A percentile compares a stretch with the other conserved stretches of the same genome.
Conservation (phyloP, 2,329 filamentous ascomycete genomes). For the Neospermospora avenae region DNA sequence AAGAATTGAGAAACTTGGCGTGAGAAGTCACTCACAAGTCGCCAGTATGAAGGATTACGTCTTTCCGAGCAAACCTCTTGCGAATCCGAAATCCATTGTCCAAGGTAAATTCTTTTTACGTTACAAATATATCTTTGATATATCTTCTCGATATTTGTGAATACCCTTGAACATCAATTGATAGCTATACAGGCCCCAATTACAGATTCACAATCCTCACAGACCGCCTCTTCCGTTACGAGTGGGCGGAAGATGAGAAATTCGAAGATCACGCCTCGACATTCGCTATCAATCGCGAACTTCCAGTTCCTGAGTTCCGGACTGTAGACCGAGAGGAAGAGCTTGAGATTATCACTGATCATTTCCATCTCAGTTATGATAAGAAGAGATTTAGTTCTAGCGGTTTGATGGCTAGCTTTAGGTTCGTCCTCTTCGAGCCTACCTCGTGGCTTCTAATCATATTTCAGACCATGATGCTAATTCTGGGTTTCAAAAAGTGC, state of each 20-base stretch:
- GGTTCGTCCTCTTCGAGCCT: neutral
- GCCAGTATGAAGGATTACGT: slow-evolving; percentile 11
- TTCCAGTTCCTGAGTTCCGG: slow-evolving; percentile 46
- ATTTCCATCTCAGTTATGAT: slow-evolving; percentile 56
- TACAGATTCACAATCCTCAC: slow-evolving; percentile 60
- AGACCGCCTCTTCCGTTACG: slow-evolving; percentile 55
- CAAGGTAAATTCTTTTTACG: slow-evolving; percentile 30
- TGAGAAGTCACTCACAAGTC: neutral
- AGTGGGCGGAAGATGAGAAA: slow-evolving; percentile 56
- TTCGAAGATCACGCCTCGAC: slow-evolving; percentile 63
- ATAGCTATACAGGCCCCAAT: slow-evolving; percentile 38
- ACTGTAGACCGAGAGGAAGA: slow-evolving; percentile 44
- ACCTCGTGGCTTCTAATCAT: neutral
- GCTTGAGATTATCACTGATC: slow-evolving; percentile 54
- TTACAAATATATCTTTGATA: too few relatives aligned
- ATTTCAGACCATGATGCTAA: neutral
- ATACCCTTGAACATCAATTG: too few relatives aligned
- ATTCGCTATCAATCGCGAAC: slow-evolving; percentile 54
- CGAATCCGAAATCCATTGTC: slow-evolving; percentile 44
- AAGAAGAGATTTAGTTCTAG: slow-evolving; percentile 51
- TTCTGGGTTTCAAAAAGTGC: neutral
- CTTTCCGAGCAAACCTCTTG: slow-evolving; percentile 42
- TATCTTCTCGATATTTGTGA: too few relatives aligned
- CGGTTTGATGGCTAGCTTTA: slow-evolving; percentile 41
- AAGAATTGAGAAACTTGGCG: neutral